Percentiles rank a stretch among this genome's conserved stretches.
Conservation (phyloP, 805 yeast genomes). For the Kodamaea neixiangensis region DNA sequence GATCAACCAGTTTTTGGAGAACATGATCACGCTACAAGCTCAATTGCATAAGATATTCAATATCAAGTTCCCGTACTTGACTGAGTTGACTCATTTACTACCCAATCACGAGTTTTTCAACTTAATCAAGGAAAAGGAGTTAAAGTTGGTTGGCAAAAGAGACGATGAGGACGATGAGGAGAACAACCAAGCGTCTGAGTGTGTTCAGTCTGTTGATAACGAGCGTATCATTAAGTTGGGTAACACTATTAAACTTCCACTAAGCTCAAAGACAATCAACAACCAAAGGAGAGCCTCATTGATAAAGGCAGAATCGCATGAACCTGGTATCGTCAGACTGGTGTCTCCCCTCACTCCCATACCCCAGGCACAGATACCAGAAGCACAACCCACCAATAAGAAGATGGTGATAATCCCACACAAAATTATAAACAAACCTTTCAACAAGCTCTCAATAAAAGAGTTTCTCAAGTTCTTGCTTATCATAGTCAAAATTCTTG, state of each 20-base stretch:
- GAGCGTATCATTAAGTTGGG: conserved; percentile 37
- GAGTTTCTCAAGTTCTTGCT: conserved; percentile 40
- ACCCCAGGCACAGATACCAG: background rate
- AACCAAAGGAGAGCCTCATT: conserved; percentile 16
- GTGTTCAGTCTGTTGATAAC: conserved; percentile 1
- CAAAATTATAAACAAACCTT: conserved; percentile 42
- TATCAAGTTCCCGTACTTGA: conserved; percentile 21
- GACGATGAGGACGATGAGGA: conserved; percentile 16
- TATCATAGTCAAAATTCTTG: conserved; percentile 37
- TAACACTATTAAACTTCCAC: conserved; percentile 21
- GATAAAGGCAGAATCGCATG: background rate
- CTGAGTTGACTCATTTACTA: conserved; percentile 19
- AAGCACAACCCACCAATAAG: conserved; percentile 12
- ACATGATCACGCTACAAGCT: conserved; percentile 20
- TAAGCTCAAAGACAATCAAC: conserved; percentile 19
- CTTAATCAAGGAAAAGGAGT: conserved; percentile 36
- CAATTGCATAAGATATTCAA: conserved; percentile 18
- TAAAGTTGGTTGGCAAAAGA: conserved; percentile 22
- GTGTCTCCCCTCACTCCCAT: conserved; percentile 1
- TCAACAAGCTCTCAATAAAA: conserved; percentile 35
- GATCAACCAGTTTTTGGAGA: conserved; percentile 26
- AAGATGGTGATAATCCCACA: conserved; percentile 42
- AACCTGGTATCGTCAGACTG: background rate
- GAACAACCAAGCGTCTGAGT: conserved; percentile 6
- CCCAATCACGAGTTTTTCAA: conserved; percentile 27